Evolutionary conservation across 2,329 filamentous ascomycete genomes (phyloP).

Genomic region (Nakataea oryzae): DNA sequence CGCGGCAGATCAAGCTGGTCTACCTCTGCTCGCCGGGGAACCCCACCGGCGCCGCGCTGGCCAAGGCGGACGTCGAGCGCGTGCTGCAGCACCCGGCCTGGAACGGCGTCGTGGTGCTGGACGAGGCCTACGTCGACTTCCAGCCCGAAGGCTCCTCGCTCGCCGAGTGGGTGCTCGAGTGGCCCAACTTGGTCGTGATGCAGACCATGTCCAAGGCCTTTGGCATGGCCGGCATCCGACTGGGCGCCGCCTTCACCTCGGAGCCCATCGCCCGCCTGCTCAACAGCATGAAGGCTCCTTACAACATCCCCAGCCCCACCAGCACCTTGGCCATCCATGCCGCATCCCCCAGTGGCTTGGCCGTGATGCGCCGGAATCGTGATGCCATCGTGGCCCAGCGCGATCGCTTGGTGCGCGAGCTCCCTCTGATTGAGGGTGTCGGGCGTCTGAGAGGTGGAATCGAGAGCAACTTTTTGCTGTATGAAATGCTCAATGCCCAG

Average conservation of each 20-base stretch:
- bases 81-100: slow-evolving; percentile 80
- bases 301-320: slow-evolving; percentile 87
- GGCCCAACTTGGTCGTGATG: slow-evolving; percentile 94
- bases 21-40: slow-evolving; percentile 96
- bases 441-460: slow-evolving; percentile 72
- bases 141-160: slow-evolving; percentile 64
- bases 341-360: slow-evolving; percentile 55
- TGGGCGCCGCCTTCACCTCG: slow-evolving; percentile 76
- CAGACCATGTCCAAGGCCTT: slow-evolving; percentile 98
- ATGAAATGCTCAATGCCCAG: slow-evolving; percentile 67
- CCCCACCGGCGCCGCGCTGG: slow-evolving; percentile 72
- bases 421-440: slow-evolving; percentile 67
- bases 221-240: slow-evolving; percentile 82
- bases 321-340: slow-evolving; percentile 70
- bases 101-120: slow-evolving; percentile 89
- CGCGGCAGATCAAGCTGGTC: slow-evolving; percentile 60
- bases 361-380: slow-evolving; percentile 61
- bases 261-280: slow-evolving; percentile 66
- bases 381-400: slow-evolving; percentile 66
- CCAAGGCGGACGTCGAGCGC: slow-evolving; percentile 61
- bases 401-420: slow-evolving; percentile 60
- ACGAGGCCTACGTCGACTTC: slow-evolving; percentile 96
- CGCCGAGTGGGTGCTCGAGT: slow-evolving; percentile 84
- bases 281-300: slow-evolving; percentile 91
- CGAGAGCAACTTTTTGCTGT: slow-evolving; percentile 82